Base-by-base conservation (phyloP, 805 yeast genomes). In the Kluyveromyces aestuarii region DNA sequence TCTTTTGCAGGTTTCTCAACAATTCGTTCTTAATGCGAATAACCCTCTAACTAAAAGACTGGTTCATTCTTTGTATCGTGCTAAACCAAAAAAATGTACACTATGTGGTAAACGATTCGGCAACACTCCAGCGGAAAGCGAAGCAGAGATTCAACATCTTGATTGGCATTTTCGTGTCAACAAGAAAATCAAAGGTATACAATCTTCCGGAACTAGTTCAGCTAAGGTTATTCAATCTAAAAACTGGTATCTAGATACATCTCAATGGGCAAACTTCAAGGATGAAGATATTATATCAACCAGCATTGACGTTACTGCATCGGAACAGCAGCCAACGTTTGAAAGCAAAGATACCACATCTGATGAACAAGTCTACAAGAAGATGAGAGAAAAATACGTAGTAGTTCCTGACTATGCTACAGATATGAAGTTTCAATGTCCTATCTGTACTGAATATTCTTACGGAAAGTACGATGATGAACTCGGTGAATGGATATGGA, bases 131-230 rank as follows among this genome's bases (percentile, higher is more conserved):
- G 76, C 73, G 44, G 95, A 88, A 14, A 68, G 66, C 37, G 66
- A 66, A 6, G 67, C 68, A 44, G 76, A 77, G 50, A 77, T 82
- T 46, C 73, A 78, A 16, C 99, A 93, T 67, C 70, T 88, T 55
- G 99, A 91, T 66, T 91, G 97, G 97, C 98, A 91, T 71, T 89
- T 88, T 71, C 77, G 98, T 57, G 84, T 50, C 41, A 91, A 88
- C 65, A 87, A 87, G 62, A 82, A 84, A 58, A 71, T 86, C 44
- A 77, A 79, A 49, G 76, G 77, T 27, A 60, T 63, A 8, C 41
- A 44, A 8, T 50, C 57, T 7, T 47, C 40, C n/a, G 43, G 52
- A 7, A 55, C 51, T 19, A 50, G 59, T 0, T 54, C 63, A 1
- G 59, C 60, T 33, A 63, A 61, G 45, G 62, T 63, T 39, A 81